Conservation (phyloP, 2,329 filamentous ascomycete species). For the Hypocreales sp. region DNA sequence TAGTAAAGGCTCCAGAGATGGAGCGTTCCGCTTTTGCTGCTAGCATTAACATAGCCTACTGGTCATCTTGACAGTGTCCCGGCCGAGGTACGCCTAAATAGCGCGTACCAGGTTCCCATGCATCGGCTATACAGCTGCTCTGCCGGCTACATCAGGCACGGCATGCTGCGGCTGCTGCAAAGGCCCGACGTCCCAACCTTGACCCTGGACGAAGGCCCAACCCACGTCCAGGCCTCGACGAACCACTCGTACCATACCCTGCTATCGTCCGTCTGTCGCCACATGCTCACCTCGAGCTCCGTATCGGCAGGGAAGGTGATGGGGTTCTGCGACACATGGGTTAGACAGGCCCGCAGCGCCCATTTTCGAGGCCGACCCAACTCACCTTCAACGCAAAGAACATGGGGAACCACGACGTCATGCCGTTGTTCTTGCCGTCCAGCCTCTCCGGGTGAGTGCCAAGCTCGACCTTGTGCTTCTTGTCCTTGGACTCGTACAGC, state of each 20-base stretch:
- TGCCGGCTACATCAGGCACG: slow-evolving; percentile 47
- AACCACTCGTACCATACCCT: slow-evolving; percentile 99
- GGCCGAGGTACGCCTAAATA: too few relatives aligned
- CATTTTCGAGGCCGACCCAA: slow-evolving; percentile 1
- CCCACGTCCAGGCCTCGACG: slow-evolving; percentile 65
- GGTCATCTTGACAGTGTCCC: too few relatives aligned
- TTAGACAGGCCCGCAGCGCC: not conserved
- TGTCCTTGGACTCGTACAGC: slow-evolving; percentile 49
- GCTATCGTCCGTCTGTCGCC: slow-evolving; percentile 85
- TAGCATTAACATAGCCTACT: too few relatives aligned
- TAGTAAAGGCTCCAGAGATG: too few relatives aligned
- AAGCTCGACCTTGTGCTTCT: slow-evolving; percentile 54
- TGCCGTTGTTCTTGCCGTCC: slow-evolving; percentile 82
- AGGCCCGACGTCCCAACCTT: slow-evolving; percentile 51
- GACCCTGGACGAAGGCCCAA: slow-evolving; percentile 43
- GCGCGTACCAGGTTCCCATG: too few relatives aligned
- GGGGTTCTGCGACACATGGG: slow-evolving; percentile 44
- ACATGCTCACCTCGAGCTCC: slow-evolving; percentile 85
- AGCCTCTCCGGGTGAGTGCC: slow-evolving; percentile 89
- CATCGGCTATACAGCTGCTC: too few relatives aligned
- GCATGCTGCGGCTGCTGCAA: slow-evolving; percentile 53
- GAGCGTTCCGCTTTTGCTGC: too few relatives aligned
- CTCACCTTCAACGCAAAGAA: slow-evolving; percentile 89
- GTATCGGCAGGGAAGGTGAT: slow-evolving; percentile 72
- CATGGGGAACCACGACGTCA: slow-evolving; percentile 99